Base-by-base conservation (phyloP, 2,329 filamentous ascomycete genomes). In the Allantophomopsis lycopodina region DNA sequence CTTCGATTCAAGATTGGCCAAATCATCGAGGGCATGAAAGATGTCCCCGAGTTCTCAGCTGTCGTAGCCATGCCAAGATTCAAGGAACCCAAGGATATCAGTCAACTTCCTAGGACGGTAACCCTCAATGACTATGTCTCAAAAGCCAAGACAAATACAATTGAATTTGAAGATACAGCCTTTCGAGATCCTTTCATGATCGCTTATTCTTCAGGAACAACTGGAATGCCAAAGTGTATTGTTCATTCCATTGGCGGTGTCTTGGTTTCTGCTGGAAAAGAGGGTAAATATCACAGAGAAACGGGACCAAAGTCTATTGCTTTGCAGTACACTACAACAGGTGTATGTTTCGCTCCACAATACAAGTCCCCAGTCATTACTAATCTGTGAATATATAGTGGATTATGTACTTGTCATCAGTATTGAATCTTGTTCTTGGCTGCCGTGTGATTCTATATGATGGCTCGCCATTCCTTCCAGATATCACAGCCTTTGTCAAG, bases 211-310 rank as follows among this genome's bases (percentile, higher is more conserved):
- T 83, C 78, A 1, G 85, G 85, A 2, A 93, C 85, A 6, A 93
- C 86, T 0, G 85, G 86, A 4, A 75, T 73, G 15, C 86, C 86
- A 11, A 93, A 93, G 53, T 87, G 83, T 43, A 91, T 93, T 46
- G 83, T 89, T 2, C 86, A 94, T 55, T 79, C 76, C 1, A 70
- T 75, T 1, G 82, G 82, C 3, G 78, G 79, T 0, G 60, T 73
- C 1, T 56, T 83, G 21, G 45, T 85, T 46, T 83, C 59, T 37
- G 53, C 55, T 2, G 57, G 56, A 32, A 79, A 88, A 53, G 85
- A 93, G 55, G 64, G 61, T 1, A 57, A 54, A 16, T 51, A 79
- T 16, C 72, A 79, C 47, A 56, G 62, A 6, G 61, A 69, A 37
- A 48, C 66, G 33, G 55, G 56, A 0, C 53, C 65, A 0, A 54